These are phyloP conservation scores for Moniliophthora roreri DNA, from an alignment of 1,284 basidiomycete species.

Conservation along the genomic window DNA sequence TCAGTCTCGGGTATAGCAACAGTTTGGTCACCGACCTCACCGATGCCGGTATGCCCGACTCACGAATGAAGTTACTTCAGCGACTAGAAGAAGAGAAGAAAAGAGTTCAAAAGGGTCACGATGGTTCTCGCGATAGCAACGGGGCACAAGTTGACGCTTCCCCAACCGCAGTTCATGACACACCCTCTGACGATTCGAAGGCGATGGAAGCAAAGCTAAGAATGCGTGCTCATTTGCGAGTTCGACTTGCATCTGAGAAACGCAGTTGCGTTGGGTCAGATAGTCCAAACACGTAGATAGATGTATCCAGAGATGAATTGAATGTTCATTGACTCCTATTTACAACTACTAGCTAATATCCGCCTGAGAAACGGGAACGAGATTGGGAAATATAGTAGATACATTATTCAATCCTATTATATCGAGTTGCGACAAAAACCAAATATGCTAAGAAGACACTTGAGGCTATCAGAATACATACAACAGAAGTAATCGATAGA, in stretches of 20 bases:
- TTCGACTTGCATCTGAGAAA: constrained; percentile 50
- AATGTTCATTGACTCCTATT: too few relatives aligned
- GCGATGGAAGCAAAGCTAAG: constrained; percentile 45
- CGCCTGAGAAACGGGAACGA: too few relatives aligned
- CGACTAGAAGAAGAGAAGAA: constrained; percentile 48
- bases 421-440: neutral
- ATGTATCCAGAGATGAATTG: too few relatives aligned
- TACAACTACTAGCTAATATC: too few relatives aligned
- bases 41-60: constrained; percentile 1
- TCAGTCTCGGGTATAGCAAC: too few relatives aligned
- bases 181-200: constrained; percentile 19
- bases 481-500: constrained; percentile 1
- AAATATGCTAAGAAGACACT: neutral
- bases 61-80: constrained; percentile 40
- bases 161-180: neutral
- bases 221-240: constrained; percentile 46
- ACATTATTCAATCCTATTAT: constrained; percentile 5
- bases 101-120: constrained; percentile 15
- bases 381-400: too few relatives aligned
- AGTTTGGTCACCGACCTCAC: too few relatives aligned
- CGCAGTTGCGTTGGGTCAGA: constrained; percentile 18
- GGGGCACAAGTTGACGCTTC: neutral
- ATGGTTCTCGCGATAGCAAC: neutral
- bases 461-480: constrained; percentile 6
- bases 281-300: too few relatives aligned